Base-by-base conservation (phyloP, 345 rosid genomes). In the Eucalyptus viminalis region DNA sequence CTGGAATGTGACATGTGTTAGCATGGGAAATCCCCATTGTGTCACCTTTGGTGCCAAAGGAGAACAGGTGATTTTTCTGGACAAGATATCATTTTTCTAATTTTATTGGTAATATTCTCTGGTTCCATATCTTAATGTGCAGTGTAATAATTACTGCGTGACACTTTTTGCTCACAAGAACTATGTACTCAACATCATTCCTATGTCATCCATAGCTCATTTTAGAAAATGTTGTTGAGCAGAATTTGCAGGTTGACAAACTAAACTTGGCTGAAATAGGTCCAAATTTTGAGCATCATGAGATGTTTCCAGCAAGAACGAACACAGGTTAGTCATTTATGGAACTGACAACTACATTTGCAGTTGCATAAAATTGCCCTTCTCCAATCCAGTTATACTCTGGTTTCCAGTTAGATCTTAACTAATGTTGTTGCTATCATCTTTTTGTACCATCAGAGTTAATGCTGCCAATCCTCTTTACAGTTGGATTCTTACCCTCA, bases 1-100 rank as follows among this genome's bases (percentile, higher is more conserved):
- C 88, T 98, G 99, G 99, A 93, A 93, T 91, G 99, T 95, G 89
- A 98, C 99, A n/a, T 97, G 99, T 88, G 98, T 97, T 92, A 96
- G 99, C 85, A 98, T 97, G 99, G 99, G 99, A 24, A 98, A 98
- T 93, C 99, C 99, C 86, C 99, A 98, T 87, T 98, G 99, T 88
- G 87, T 98, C 43, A 96, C 96, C 86, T 96, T 97, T 76, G 97
- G 98, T 65, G 92, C 91, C 54, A 93, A 93, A 89, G 95, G 90
- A 90, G 93, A 92, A 80, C 92, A 94, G 98, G 99, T 98, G 92
- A 87, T 87, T 40, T 54, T 40, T 49, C 10, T 34, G 60, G 45
- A 43, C 56, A 86, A 25, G 22, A 25, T 21, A 49, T 50, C 40
- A 40, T 56, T 29, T 27, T 87, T 11, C 62, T 83, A 81, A 58